Evolutionary conservation across 2,329 filamentous ascomycete genomes (phyloP), one percentile per base, ranked within the genome.

Genomic region (Amylocarpus encephaloides): DNA sequence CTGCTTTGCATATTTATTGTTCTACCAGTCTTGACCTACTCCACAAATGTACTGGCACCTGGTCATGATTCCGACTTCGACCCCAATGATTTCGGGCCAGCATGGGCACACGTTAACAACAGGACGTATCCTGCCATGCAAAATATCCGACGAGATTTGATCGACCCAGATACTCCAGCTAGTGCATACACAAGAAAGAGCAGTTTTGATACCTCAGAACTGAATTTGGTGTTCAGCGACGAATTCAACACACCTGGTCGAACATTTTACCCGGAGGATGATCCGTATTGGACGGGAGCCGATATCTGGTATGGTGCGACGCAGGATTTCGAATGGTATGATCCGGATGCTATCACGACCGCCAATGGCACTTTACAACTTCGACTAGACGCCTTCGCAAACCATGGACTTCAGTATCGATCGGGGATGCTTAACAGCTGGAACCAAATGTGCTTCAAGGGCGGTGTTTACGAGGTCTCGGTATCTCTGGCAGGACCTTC

Each of bases 231-330:
- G 0, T 79, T 79, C 59, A 78, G 75, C 51, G 77, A 80, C 51
- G 77, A 79, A 53, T 79, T 79, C 64, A 78, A 78, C 52, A 64
- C 69, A 7, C 63, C 71, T 35, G 74, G 74, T 47, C 66, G 76
- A 29, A 76, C 75, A 0, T 79, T 80, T 57, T 79, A 78, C 53
- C 68, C 71, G 29, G 76, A 75, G n/a, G 77, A 79, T 54, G 77
- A 79, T 57, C 74, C 76, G 1, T 80, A 73, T 60, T 79, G 73
- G 68, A 73, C 67, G 32, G 75, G 72, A 11, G 70, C 71, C 12
- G 69, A 79, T 55, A 65, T 78, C 43, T 78, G 77, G 73, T 80
- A 80, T 62, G 74, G 61, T 70, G 75, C 75, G 71, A 78, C 62
- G 66, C 62, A 66, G 45, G 65, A 67, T 43, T 74, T 63, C 68